A percentile compares a stretch with the other conserved stretches of the same genome.
Evolutionary conservation across 2,329 filamentous ascomycete genomes (phyloP).

Genomic region (Ciborinia camelliae): DNA sequence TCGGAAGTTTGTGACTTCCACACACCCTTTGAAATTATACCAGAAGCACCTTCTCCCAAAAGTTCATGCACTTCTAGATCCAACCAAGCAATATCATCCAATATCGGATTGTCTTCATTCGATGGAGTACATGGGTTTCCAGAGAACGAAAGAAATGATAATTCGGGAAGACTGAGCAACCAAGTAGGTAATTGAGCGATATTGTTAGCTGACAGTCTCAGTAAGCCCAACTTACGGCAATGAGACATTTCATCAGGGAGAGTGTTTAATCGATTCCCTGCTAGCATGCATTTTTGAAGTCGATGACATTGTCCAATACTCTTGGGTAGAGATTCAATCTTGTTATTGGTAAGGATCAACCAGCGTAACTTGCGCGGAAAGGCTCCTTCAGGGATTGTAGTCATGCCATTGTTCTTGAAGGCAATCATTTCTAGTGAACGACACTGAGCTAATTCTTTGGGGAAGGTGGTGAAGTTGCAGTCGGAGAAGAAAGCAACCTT

Average conservation of each 20-base stretch:
- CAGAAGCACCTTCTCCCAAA: conserved; percentile 47
- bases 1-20: conserved; percentile 37
- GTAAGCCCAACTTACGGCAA: conserved; percentile 45
- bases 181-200: conserved; percentile 42
- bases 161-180: conserved; percentile 45
- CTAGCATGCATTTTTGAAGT: conserved; percentile 50
- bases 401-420: conserved; percentile 48
- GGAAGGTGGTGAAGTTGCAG: conserved; percentile 45
- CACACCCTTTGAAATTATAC: conserved; percentile 44
- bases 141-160: conserved; percentile 48
- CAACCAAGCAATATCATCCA: conserved; percentile 43
- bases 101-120: conserved; percentile 29
- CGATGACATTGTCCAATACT: conserved; percentile 44
- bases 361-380: conserved; percentile 46
- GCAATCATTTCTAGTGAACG: conserved; percentile 48
- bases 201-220: conserved; percentile 45
- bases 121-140: conserved; percentile 45
- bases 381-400: conserved; percentile 41
- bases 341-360: conserved; percentile 49
- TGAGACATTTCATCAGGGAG: conserved; percentile 44
- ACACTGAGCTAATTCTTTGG: conserved; percentile 43
- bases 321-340: conserved; percentile 40
- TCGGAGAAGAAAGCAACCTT: conserved; percentile 47
- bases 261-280: conserved; percentile 43
- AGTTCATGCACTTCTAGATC: conserved; percentile 42